These are phyloP conservation scores for Coemansia sp. DNA, from an alignment of 192 early-diverging fungal genomes.

Conservation along the genomic window DNA sequence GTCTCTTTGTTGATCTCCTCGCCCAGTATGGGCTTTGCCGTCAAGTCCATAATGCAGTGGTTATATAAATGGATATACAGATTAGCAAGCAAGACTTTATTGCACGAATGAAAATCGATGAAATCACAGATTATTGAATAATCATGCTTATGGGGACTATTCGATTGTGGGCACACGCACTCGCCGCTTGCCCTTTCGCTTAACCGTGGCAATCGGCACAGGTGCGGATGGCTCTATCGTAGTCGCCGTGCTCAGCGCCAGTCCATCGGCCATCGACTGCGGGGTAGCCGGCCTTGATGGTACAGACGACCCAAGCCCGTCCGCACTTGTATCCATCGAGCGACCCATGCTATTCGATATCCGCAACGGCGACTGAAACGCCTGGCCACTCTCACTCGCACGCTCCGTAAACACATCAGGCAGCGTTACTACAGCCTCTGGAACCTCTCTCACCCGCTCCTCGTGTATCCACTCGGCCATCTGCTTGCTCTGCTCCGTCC, in stretches of 20 bases:
- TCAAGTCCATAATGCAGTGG: conserved; percentile 8
- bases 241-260: conserved; percentile 14
- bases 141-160: conserved; percentile 7
- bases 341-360: conserved; percentile 4
- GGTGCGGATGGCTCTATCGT: not conserved
- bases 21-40: conserved; percentile 44
- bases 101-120: too few relatives aligned
- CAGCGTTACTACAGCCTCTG: conserved; percentile 11
- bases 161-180: conserved; percentile 49
- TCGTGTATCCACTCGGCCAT: conserved; percentile 33
- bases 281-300: conserved; percentile 10
- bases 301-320: not conserved
- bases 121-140: not conserved
- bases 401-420: not conserved
- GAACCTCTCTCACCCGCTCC: conserved; percentile 28
- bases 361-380: conserved; percentile 8
- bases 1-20: conserved; percentile 69
- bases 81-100: too few relatives aligned
- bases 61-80: not conserved
- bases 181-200: conserved; percentile 55
- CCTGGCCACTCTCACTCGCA: not conserved
- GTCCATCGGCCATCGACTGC: conserved; percentile 9
- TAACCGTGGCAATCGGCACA: conserved; percentile 23
- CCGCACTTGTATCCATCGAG: not conserved
- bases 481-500: conserved; percentile 29